Evolutionary conservation across 2,329 filamentous ascomycete species (phyloP), one percentile per base, ranked within the genome.

Genomic region (Myriosclerotinia scirpicola): DNA sequence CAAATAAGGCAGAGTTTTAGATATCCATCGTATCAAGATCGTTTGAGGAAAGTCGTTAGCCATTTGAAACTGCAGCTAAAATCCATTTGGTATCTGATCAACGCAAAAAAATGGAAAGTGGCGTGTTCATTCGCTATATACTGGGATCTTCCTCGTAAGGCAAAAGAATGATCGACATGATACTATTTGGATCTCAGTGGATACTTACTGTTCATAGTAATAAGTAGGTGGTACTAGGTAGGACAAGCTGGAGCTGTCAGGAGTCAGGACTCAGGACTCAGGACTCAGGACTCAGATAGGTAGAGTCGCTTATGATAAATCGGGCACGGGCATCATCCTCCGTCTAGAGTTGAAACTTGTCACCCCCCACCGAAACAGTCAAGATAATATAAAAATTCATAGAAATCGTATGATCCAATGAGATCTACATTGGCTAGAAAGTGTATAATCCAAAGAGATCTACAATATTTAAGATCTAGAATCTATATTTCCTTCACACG

Each of bases 331-430:
- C 38, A 26, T 42, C n/a, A n/a, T n/a, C n/a, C n/a, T n/a, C 17
- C 52, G 22, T 42, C 48, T 63, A 40, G 48, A 63, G 22, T 62
- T 62, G 59, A 46, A 62, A 14, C 34, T 42, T 30, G 48, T 34
- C 36, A 36, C 66, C 68, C 68, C 60, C 44, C 65, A 68, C 66
- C 67, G 66, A 34, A 34, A 34, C 59, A 64, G 54, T 40, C 58
- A 59, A 54, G 65, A 65, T 14, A 61, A 61, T 50, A 63, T 63
- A 63, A 63, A 30, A n/a, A 9, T 30, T 4, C 14, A 63, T 8
- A 42, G 20, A 42, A 54, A 54, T 62, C 59, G 59, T 52, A 61
- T 61, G 58, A 52, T 61, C 20, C 11, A 22, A 17, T 22, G 36
- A 52, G 58, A 61, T 61, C 58, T 48, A 40, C 58, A 61, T 22